Conservation (phyloP, 2,329 filamentous ascomycete species). For the Nemania diffusa region DNA sequence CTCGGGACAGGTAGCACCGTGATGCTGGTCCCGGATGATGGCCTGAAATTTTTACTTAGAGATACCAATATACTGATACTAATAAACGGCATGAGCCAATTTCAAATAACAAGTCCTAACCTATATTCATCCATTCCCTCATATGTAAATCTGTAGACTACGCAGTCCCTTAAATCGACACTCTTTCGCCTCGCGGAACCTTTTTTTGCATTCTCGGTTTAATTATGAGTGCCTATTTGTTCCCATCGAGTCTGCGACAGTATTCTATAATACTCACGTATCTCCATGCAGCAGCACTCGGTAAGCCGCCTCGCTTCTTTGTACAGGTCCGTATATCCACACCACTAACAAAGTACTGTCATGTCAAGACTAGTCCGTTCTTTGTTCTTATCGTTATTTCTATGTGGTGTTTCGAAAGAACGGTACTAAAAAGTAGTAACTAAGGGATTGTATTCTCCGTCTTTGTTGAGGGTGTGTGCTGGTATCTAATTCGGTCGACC, state of each 20-base stretch:
- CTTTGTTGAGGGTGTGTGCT: neutral
- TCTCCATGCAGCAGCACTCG: neutral
- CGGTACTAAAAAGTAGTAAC: neutral
- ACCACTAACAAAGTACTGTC: neutral
- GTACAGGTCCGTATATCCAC: neutral
- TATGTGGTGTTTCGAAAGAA: neutral
- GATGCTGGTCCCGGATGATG: neutral
- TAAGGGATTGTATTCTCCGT: neutral
- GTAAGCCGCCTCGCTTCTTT: neutral
- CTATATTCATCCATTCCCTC: too few species aligned
- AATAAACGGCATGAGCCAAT: slow-evolving; percentile 1
- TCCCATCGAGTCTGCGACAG: neutral
- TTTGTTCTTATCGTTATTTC: neutral
- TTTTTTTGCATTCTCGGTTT: too few species aligned
- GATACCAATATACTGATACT: slow-evolving; percentile 18
- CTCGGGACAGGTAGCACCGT: neutral
- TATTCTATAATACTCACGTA: neutral
- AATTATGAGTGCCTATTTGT: neutral
- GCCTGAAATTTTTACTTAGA: neutral
- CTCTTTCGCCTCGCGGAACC: too few species aligned
- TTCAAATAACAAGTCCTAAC: neutral
- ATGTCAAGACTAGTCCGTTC: neutral
- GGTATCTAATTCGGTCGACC: neutral
- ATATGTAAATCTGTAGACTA: neutral
- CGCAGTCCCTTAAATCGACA: neutral